Conservation (phyloP, 192 early-diverging fungal genomes). For the Diversispora eburnea region DNA sequence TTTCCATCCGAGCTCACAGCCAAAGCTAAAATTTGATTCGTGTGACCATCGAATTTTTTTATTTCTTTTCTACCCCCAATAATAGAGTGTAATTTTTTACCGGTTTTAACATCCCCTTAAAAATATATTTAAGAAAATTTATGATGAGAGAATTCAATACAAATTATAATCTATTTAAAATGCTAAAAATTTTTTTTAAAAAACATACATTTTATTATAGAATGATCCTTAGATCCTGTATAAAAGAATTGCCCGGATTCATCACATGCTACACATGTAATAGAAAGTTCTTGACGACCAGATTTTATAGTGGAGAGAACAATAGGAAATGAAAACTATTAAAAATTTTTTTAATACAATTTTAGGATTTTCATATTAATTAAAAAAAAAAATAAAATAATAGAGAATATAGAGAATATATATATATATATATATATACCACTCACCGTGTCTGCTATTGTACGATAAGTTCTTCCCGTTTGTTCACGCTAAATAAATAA, state of each 20-base stretch:
- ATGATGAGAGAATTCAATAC: no score
- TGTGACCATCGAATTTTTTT: constrained; percentile 65
- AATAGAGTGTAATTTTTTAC: constrained; percentile 64
- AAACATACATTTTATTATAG: constrained; percentile 79
- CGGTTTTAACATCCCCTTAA: constrained; percentile 61
- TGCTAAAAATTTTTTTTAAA: background rate
- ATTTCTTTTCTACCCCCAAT: constrained; percentile 70
- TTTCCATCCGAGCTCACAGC: constrained; percentile 65
- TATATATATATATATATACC: background rate
- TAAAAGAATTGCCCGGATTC: constrained; percentile 68
- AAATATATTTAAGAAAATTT: constrained; percentile 17
- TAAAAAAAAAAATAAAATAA: background rate
- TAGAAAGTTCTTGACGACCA: constrained; percentile 68
- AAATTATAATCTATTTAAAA: background rate
- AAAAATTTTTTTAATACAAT: constrained; percentile 31
- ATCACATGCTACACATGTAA: constrained; percentile 76
- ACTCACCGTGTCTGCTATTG: constrained; percentile 53
- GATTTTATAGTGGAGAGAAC: constrained; percentile 42
- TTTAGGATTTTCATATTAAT: constrained; percentile 32
- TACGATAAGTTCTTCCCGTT: constrained; percentile 48
- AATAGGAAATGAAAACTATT: constrained; percentile 39
- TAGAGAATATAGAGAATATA: no score
- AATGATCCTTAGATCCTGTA: constrained; percentile 88
- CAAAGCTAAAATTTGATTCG: constrained; percentile 69
- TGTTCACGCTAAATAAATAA: constrained; percentile 44